A percentile compares a stretch with the other conserved stretches of the same genome.
These are phyloP conservation scores for Cercospora sp. DNA, from an alignment of 2,329 filamentous ascomycete genomes.

Conservation along the genomic window DNA sequence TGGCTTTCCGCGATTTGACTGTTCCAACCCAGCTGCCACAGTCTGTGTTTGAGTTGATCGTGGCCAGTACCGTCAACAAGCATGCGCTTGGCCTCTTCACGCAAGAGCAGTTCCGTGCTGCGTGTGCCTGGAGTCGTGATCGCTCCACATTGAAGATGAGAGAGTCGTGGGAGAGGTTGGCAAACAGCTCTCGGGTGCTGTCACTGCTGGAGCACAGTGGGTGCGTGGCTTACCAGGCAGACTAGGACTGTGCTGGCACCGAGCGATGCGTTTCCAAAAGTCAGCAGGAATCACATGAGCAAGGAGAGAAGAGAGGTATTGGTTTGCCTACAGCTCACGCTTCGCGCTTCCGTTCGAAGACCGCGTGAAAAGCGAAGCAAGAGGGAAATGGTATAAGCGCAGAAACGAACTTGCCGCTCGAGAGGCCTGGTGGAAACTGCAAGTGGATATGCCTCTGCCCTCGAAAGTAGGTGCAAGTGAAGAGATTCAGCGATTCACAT, in stretches of 20 bases:
- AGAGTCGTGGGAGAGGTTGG: slow-evolving; percentile 39
- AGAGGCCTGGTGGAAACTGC: neutral
- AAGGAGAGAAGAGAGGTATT: neutral
- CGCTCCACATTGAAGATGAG: slow-evolving; percentile 33
- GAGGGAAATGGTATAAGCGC: neutral
- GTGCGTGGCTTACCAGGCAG: slow-evolving; percentile 41
- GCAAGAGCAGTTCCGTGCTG: slow-evolving; percentile 35
- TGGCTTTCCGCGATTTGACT: slow-evolving; percentile 30
- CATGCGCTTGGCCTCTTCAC: slow-evolving; percentile 35
- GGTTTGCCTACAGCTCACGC: neutral
- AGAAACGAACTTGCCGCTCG: neutral
- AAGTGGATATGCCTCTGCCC: neutral
- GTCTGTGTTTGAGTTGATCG: slow-evolving; percentile 37
- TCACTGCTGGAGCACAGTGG: slow-evolving; percentile 42
- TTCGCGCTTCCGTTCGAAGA: neutral
- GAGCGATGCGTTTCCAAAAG: neutral
- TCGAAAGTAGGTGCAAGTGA: neutral
- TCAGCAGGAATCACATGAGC: neutral
- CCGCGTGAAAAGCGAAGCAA: neutral
- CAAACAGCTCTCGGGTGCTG: slow-evolving; percentile 41
- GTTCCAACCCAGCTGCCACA: slow-evolving; percentile 36
- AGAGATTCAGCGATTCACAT: neutral
- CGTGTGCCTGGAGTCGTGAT: slow-evolving; percentile 40
- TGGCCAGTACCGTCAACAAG: slow-evolving; percentile 29
- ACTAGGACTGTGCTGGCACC: slow-evolving; percentile 10